Percentiles rank a stretch among this genome's conserved stretches.
Conservation (phyloP, 148 eudicot species). For the Camellia granthamiana region DNA sequence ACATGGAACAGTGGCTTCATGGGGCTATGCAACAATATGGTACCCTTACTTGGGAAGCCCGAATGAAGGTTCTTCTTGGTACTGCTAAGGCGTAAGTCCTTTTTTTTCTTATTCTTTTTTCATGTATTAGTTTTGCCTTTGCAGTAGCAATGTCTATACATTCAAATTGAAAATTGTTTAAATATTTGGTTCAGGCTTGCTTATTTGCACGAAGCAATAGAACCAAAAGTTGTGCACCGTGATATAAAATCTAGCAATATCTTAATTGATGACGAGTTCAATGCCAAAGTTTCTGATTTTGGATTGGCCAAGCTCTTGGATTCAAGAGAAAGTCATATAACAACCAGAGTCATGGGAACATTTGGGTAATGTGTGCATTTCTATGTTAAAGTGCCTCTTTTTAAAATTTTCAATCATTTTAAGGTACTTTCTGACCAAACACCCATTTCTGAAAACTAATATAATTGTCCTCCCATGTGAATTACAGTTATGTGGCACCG, state of each 20-base stretch:
- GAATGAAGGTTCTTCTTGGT: slow-evolving; percentile 46
- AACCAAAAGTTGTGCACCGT: slow-evolving; percentile 45
- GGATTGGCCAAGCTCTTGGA: slow-evolving; percentile 45
- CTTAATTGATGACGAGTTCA: slow-evolving; percentile 41
- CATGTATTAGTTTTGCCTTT: background rate
- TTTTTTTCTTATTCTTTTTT: background rate
- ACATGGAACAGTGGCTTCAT: slow-evolving; percentile 49
- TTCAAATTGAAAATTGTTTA: too few species aligned
- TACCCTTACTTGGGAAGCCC: slow-evolving; percentile 44
- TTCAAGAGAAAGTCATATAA: slow-evolving; percentile 39
- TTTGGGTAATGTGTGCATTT: slow-evolving; percentile 27
- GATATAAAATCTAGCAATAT: slow-evolving; percentile 47
- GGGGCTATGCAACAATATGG: slow-evolving; percentile 48
- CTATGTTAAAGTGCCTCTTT: slow-evolving; percentile 2
- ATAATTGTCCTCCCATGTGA: slow-evolving; percentile 2
- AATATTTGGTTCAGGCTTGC: slow-evolving; percentile 35
- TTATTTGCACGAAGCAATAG: slow-evolving; percentile 44
- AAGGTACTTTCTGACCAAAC: background rate
- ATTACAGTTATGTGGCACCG: slow-evolving; percentile 82
- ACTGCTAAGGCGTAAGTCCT: slow-evolving; percentile 45
- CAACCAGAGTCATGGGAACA: slow-evolving; percentile 47
- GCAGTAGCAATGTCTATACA: too few species aligned
- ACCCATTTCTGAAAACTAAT: slow-evolving; percentile 2
- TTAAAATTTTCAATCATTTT: slow-evolving; percentile 1
- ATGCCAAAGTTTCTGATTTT: slow-evolving; percentile 45